Conservation (phyloP, 1,284 basidiomycete species). For the Cryptococcus sp. region DNA sequence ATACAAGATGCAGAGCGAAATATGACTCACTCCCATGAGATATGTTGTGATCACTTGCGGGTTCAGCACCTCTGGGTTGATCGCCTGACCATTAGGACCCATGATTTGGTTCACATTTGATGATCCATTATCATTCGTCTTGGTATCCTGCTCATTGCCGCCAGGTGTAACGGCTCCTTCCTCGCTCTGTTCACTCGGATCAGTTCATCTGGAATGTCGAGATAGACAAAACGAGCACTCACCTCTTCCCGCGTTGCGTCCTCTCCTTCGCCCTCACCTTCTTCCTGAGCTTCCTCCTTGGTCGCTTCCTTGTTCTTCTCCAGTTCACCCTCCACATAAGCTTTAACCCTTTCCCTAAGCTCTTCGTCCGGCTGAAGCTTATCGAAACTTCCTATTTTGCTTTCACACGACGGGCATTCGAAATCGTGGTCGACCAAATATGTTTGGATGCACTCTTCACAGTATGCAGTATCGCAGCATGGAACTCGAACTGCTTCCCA, state of each 20-base stretch:
- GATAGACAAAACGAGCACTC: not conserved
- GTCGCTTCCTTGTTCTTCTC: constrained; percentile 73
- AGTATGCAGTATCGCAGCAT: constrained; percentile 85
- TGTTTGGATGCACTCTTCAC: constrained; percentile 92
- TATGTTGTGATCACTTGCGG: constrained; percentile 35
- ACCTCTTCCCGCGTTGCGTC: constrained; percentile 8
- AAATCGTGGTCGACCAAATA: constrained; percentile 90
- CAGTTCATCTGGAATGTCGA: too few relatives aligned
- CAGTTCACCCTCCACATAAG: constrained; percentile 80
- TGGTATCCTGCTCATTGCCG: constrained; percentile 10
- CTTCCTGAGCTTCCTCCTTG: constrained; percentile 34
- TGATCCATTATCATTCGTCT: not conserved
- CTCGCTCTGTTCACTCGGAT: not conserved
- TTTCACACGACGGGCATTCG: constrained; percentile 81
- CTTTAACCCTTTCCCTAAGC: constrained; percentile 69
- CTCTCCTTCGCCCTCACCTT: constrained; percentile 33
- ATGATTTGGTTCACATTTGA: constrained; percentile 20
- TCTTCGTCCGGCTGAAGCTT: constrained; percentile 77
- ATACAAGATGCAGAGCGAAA: too few relatives aligned
- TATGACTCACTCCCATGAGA: constrained; percentile 27
- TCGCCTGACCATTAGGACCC: constrained; percentile 16
- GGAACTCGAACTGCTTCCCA: constrained; percentile 87
- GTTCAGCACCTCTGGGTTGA: constrained; percentile 28
- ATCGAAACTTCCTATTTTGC: constrained; percentile 81
- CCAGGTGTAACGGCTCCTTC: constrained; percentile 18